phyloP scores from a whole-genome alignment of 2,329 filamentous ascomycete genomes.

The Clonostachys solani region DNA sequence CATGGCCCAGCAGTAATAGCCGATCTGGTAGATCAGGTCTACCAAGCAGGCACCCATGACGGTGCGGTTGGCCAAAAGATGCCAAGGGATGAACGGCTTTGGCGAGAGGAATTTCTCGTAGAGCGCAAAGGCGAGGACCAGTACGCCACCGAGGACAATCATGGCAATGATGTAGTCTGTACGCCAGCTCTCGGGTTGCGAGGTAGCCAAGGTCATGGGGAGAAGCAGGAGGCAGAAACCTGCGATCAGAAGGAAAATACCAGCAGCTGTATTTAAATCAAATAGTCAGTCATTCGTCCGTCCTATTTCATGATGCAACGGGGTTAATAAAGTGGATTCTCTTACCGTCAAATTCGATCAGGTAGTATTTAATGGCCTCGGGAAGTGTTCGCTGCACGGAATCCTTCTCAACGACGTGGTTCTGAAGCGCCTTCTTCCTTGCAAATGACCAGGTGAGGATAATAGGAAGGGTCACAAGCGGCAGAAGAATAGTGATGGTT shows the following conservation, averaged over 20 bases:
- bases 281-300: no score
- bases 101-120: conserved; percentile 52
- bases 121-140: conserved; percentile 43
- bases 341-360: no score
- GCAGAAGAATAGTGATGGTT: conserved; percentile 52
- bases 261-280: conserved; percentile 20
- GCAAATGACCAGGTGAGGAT: background rate
- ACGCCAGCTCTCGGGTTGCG: conserved; percentile 40
- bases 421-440: no score
- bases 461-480: conserved; percentile 23
- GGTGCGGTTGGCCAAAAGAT: conserved; percentile 40
- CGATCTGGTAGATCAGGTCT: conserved; percentile 33
- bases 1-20: conserved; percentile 41
- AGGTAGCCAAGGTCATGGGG: conserved; percentile 49
- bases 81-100: conserved; percentile 46
- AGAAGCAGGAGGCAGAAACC: conserved; percentile 57
- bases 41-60: conserved; percentile 39
- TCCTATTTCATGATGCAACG: no score
- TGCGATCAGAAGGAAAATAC: conserved; percentile 46
- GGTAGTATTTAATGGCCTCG: no score
- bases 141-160: conserved; percentile 51
- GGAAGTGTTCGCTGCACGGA: no score
- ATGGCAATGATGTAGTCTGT: conserved; percentile 47
- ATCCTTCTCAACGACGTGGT: no score
- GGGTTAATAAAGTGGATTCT: no score